Base-by-base conservation (phyloP, 2,329 filamentous ascomycete genomes). In the Exophiala spinifera region DNA sequence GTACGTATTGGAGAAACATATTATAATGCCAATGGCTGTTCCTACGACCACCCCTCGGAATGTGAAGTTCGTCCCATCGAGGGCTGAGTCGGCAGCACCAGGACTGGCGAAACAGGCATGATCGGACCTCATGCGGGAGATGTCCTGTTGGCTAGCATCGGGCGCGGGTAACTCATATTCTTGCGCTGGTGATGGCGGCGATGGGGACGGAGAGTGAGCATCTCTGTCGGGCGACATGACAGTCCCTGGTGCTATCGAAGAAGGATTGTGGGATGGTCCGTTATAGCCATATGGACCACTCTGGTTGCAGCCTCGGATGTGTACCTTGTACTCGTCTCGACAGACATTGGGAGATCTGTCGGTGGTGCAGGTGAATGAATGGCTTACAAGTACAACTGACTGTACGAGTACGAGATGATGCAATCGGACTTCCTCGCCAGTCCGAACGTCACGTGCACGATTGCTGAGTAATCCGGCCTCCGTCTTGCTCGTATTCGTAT, bases 1-100 rank as follows among this genome's bases (percentile, higher is more conserved):
- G 72, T 97, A 99, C 78, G 95, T 96, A 69, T 99, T 99, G 49
- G 89, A 95, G 70, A 96, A 96, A 68, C 89, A 94, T 66, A 97
- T 96, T 51, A 97, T 78, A 3, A 94, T 83, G 37, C 94, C 94
- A 60, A 99, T 94, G 3, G 82, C 75, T 4, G 95, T 77, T 14
- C 94, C 94, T 23, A 89, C 89, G 4, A 84, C 68, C 36, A 97
- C 79, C 47, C 90, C 90, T 52, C 94, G 86, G 21, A 86, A 54
- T 0, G 94, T 97, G 73, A 99, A 96, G 74, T 90, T 91, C 44
- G 82, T 82, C 4, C 76, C 74, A 57, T 77, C 69, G 4, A 64
- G 61, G 3, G 72, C 72, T 13, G 66, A 67, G n/a, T 61, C 56
- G 8, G 46, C n/a, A 2, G 31, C 51, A 31, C 49, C 14, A 3